phyloP scores from a whole-genome alignment of 2,329 filamentous ascomycete genomes.

The Colletotrichum tanaceti region DNA sequence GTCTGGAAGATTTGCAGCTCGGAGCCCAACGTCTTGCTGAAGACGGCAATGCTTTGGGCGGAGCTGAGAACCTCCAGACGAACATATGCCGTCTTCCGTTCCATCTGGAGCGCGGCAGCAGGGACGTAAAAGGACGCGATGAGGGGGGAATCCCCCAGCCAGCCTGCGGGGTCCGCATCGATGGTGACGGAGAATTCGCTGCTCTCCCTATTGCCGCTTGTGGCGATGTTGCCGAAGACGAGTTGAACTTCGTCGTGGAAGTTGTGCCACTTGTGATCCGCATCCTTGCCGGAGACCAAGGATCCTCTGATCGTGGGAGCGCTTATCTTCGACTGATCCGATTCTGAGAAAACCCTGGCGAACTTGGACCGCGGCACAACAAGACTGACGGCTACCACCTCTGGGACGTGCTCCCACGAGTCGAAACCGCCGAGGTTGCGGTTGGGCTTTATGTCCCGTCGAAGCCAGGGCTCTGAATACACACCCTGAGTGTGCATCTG shows the following conservation, averaged over 20 bases:
- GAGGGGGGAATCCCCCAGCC: constrained; percentile 53
- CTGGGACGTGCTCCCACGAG: constrained; percentile 53
- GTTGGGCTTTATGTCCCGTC: constrained; percentile 42
- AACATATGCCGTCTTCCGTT: constrained; percentile 48
- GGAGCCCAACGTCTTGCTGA: constrained; percentile 44
- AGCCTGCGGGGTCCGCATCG: constrained; percentile 51
- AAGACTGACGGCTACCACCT: constrained; percentile 52
- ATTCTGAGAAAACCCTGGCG: constrained; percentile 45
- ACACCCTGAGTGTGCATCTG: constrained; percentile 53
- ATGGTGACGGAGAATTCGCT: constrained; percentile 51
- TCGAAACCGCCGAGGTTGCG: constrained; percentile 47
- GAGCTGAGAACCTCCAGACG: constrained; percentile 49
- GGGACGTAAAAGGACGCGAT: constrained; percentile 57
- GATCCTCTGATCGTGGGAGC: constrained; percentile 49
- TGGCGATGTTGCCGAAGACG: constrained; percentile 53
- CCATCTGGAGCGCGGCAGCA: constrained; percentile 49
- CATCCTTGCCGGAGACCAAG: constrained; percentile 44
- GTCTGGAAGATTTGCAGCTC: constrained; percentile 50
- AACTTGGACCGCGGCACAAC: constrained; percentile 49
- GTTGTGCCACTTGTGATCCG: constrained; percentile 48
- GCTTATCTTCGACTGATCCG: constrained; percentile 35
- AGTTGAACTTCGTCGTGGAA: constrained; percentile 56
- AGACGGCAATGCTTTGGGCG: constrained; percentile 43
- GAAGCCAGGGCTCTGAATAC: constrained; percentile 47
- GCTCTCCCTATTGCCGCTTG: constrained; percentile 42